A percentile compares a stretch with the other conserved stretches of the same genome.
Evolutionary conservation across 108 stramenopile species (phyloP).

Genomic region (Skeletonema menzelii): DNA sequence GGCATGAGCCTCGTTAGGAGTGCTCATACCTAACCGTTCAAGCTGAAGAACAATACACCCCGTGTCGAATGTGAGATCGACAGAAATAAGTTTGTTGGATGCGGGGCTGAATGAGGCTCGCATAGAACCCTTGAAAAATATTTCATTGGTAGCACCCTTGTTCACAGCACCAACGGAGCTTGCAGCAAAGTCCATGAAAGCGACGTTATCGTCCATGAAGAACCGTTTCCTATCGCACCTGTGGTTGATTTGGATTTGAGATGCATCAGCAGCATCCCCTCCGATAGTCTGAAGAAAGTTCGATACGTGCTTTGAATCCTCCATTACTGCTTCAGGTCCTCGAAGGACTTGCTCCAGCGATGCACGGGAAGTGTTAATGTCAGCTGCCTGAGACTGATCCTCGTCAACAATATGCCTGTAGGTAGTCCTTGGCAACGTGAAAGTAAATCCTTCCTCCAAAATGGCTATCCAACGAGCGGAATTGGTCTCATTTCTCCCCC

Average conservation of each 20-base stretch:
- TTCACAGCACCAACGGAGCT: slow-evolving; percentile 48
- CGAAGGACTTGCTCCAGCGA: slow-evolving; percentile 61
- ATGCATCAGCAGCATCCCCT: not conserved
- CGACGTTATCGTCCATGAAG: slow-evolving; percentile 77
- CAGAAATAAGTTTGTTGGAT: slow-evolving; percentile 82
- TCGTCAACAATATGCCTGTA: slow-evolving; percentile 62
- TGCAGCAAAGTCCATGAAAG: slow-evolving; percentile 73
- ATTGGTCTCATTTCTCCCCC: slow-evolving; percentile 71
- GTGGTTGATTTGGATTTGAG: slow-evolving; percentile 50
- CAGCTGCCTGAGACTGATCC: slow-evolving; percentile 4
- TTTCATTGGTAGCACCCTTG: slow-evolving; percentile 49
- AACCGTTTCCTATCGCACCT: slow-evolving; percentile 75
- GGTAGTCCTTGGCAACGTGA: slow-evolving; percentile 69
- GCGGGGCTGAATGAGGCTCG: slow-evolving; percentile 75
- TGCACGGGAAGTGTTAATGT: not conserved
- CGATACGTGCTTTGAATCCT: slow-evolving; percentile 57
- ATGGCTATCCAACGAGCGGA: slow-evolving; percentile 81
- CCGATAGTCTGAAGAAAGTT: slow-evolving; percentile 61
- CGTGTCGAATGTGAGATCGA: slow-evolving; percentile 69
- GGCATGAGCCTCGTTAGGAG: slow-evolving; percentile 9
- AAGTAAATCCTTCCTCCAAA: slow-evolving; percentile 74
- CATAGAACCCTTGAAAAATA: slow-evolving; percentile 63
- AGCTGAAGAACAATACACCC: slow-evolving; percentile 56
- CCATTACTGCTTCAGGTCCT: slow-evolving; percentile 67
- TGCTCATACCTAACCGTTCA: slow-evolving; percentile 30